Evolutionary conservation across 805 yeast species (phyloP).

Genomic region (Jamesozyma gamospora): DNA sequence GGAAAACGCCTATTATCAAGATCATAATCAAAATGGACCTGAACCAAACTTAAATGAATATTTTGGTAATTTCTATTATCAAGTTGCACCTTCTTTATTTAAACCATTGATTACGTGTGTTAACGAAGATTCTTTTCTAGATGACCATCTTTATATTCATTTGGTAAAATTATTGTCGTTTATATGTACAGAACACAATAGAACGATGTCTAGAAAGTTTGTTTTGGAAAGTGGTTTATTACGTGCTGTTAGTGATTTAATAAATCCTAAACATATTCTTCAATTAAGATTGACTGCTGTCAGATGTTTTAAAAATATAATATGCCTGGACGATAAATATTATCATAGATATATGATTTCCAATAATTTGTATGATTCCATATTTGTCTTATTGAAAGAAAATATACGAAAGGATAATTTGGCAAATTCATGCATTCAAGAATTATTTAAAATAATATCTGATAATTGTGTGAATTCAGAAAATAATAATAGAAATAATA

Average conservation of each 20-base stretch:
- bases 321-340: conserved; percentile 52
- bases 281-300: conserved; percentile 59
- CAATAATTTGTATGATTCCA: conserved; percentile 39
- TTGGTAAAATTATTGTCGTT: conserved; percentile 64
- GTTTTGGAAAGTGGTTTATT: conserved; percentile 51
- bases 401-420: conserved; percentile 47
- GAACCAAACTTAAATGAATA: conserved; percentile 22
- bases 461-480: conserved; percentile 3
- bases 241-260: conserved; percentile 42
- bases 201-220: conserved; percentile 47
- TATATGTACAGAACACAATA: conserved; percentile 57
- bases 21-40: conserved; percentile 6
- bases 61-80: conserved; percentile 48
- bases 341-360: conserved; percentile 50
- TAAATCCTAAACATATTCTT: conserved; percentile 31
- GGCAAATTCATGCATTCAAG: conserved; percentile 66
- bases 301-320: conserved; percentile 54
- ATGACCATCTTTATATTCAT: conserved; percentile 41
- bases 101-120: conserved; percentile 34
- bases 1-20: conserved; percentile 16
- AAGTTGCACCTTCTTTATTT: conserved; percentile 52
- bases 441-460: conserved; percentile 45
- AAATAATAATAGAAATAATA: neutral
- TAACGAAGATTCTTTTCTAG: neutral
- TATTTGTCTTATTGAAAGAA: conserved; percentile 41